Evolutionary conservation across 345 rosid species (phyloP), one percentile per base, ranked within the genome.

Genomic region (Pelargonium nanum): DNA sequence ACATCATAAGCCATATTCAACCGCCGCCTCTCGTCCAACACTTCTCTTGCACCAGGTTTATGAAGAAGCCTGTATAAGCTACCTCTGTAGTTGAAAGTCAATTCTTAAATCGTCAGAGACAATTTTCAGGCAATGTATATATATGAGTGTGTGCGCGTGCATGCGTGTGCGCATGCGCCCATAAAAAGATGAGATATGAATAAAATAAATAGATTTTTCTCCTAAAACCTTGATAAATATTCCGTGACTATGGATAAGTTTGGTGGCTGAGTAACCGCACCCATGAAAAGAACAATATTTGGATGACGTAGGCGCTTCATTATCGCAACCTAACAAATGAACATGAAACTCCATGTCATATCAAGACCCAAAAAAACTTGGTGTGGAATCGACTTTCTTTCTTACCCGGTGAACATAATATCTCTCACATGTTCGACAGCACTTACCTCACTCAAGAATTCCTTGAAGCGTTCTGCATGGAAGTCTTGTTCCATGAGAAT

Each of bases 291-390:
- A 80, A 90, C 99, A 68, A 94, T 94, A 69, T 94, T 94, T 69
- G 99, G 99, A 81, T 94, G 99, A 61, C 97, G 85, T 57, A 94
- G 76, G 53, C 97, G 86, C 77, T 90, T 94, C 99, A 94, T 94
- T 72, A 94, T 88, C 53, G 95, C 81, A 80, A 94, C 99, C 99
- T 94, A 70, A 55, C 32, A 72, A 67, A 40, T 40, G 15, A 40
- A 40, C 48, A 40, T 12, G 48, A 40, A 15, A 40, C 15, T 17
- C 63, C 6, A 67, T 48, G 61, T 45, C 20, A 64, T 20, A 65
- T 58, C 58, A 73, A 69, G 66, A 16, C 1, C 24, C 9, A 56
- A 15, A 53, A 40, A 67, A 64, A 58, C 65, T 65, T 51, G 56
- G 59, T 67, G 26, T 24, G 44, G 28, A 32, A 16, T 21, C 13